These are phyloP conservation scores for Myxozyma vanderwaltii DNA, from an alignment of 805 yeast species.

Conservation along the genomic window DNA sequence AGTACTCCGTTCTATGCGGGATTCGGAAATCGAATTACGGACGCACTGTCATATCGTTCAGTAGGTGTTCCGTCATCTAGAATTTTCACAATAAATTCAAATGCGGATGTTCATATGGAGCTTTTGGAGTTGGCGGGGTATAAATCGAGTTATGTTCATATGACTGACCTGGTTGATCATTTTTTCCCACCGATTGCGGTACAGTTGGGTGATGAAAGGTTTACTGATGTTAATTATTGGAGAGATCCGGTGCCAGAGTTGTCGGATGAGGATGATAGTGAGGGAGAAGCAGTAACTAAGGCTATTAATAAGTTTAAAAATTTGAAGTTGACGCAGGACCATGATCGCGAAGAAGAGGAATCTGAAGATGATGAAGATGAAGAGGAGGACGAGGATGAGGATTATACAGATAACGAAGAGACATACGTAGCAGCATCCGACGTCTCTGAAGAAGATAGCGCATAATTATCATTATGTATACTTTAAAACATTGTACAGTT, in stretches of 20 bases:
- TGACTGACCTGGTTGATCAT: constrained; percentile 93
- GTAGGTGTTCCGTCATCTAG: constrained; percentile 93
- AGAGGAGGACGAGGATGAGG: constrained; percentile 42
- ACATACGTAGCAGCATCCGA: constrained; percentile 2
- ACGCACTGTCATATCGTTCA: constrained; percentile 89
- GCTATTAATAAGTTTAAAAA: not conserved
- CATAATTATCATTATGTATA: too few species aligned
- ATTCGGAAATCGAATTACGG: constrained; percentile 94
- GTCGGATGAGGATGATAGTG: constrained; percentile 39
- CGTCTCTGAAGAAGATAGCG: not conserved
- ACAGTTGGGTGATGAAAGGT: constrained; percentile 55
- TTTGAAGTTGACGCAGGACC: constrained; percentile 6
- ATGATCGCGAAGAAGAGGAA: constrained; percentile 41
- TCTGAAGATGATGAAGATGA: constrained; percentile 42
- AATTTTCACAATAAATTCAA: constrained; percentile 93
- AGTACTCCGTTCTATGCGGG: constrained; percentile 80
- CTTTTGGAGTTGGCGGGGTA: constrained; percentile 91
- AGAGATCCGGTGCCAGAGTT: constrained; percentile 70
- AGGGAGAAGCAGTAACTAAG: constrained; percentile 10
- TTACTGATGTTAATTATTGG: constrained; percentile 91
- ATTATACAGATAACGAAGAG: constrained; percentile 15
- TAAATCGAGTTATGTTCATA: constrained; percentile 80
- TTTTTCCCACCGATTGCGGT: constrained; percentile 81
- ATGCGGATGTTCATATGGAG: constrained; percentile 97
- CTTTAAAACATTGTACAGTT: too few species aligned